A percentile compares a stretch with the other conserved stretches of the same genome.
Evolutionary conservation across 371 early-diverging fungal genomes (phyloP).

Genomic region (Dentiscutata heterogama): DNA sequence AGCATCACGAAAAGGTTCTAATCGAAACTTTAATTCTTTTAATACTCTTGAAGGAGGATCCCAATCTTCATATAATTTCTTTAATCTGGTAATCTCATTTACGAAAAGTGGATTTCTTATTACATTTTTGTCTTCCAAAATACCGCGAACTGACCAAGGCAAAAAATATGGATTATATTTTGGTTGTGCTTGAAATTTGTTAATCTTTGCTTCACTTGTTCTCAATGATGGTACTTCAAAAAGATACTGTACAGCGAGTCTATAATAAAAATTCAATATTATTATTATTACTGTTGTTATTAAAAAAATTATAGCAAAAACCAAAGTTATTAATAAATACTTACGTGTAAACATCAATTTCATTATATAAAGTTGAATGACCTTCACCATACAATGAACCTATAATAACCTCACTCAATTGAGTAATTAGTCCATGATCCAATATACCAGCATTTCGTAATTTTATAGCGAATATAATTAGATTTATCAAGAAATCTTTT

Average conservation of each 20-base stretch:
- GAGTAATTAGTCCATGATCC: slow-evolving; percentile 86
- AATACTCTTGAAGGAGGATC: slow-evolving; percentile 75
- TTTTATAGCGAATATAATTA: slow-evolving; percentile 84
- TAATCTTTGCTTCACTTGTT: slow-evolving; percentile 47
- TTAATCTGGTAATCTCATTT: slow-evolving; percentile 69
- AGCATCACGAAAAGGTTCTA: slow-evolving; percentile 74
- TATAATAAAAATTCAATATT: slow-evolving; percentile 31
- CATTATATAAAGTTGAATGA: slow-evolving; percentile 93
- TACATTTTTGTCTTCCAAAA: slow-evolving; percentile 76
- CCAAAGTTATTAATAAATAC: slow-evolving; percentile 29
- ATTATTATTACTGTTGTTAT: neutral
- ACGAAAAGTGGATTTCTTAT: slow-evolving; percentile 62
- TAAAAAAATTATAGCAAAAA: neutral
- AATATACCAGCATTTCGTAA: slow-evolving; percentile 85
- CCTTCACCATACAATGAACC: slow-evolving; percentile 89
- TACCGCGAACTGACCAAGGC: slow-evolving; percentile 91
- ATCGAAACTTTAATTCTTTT: slow-evolving; percentile 85
- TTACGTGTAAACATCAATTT: slow-evolving; percentile 81
- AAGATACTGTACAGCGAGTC: slow-evolving; percentile 52
- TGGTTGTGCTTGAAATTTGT: slow-evolving; percentile 63
- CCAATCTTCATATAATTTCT: slow-evolving; percentile 80
- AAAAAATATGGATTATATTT: slow-evolving; percentile 86
- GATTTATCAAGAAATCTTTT: slow-evolving; percentile 86
- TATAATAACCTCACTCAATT: slow-evolving; percentile 85
- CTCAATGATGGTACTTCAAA: slow-evolving; percentile 50